Percentiles rank a stretch among this genome's conserved stretches.
Conservation (phyloP, 2,329 filamentous ascomycete genomes). For the Ascochyta clinopodiicola region DNA sequence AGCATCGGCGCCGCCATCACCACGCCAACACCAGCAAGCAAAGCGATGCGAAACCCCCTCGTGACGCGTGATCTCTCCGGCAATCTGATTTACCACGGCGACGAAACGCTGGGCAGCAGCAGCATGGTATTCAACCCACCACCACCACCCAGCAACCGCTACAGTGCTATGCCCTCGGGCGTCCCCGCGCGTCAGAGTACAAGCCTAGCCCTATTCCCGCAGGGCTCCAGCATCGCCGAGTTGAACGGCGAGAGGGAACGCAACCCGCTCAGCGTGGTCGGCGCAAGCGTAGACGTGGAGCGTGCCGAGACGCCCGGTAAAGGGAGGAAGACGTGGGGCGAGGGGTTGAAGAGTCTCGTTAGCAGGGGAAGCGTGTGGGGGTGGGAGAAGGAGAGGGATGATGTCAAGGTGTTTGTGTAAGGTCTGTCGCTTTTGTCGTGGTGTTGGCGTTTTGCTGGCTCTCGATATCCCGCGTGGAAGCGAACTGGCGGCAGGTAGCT, state of each 20-base stretch:
- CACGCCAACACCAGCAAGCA: not conserved
- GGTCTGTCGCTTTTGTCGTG: not conserved
- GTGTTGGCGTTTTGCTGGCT: not conserved
- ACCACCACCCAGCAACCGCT: slow-evolving; percentile 8
- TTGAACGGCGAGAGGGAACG: slow-evolving; percentile 16
- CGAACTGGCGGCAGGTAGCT: not conserved
- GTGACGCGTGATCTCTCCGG: slow-evolving; percentile 28
- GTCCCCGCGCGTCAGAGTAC: not conserved
- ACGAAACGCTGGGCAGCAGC: slow-evolving; percentile 23
- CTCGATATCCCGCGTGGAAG: slow-evolving; percentile 9
- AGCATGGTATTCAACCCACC: slow-evolving; percentile 22
- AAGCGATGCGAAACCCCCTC: slow-evolving; percentile 1
- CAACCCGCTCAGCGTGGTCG: slow-evolving; percentile 23
- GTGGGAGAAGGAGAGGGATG: slow-evolving; percentile 24
- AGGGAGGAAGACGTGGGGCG: slow-evolving; percentile 32
- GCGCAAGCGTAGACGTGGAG: slow-evolving; percentile 17
- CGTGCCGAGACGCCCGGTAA: slow-evolving; percentile 20
- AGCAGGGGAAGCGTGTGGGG: slow-evolving; percentile 21
- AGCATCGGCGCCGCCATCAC: slow-evolving; percentile 16
- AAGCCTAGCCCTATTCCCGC: slow-evolving; percentile 23
- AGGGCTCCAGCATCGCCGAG: slow-evolving; percentile 18
- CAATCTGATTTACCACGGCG: slow-evolving; percentile 31
- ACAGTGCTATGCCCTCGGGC: slow-evolving; percentile 3
- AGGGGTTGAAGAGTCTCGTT: slow-evolving; percentile 29
- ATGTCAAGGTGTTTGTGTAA: slow-evolving; percentile 35